These are phyloP conservation scores for Acanthamoeba healyi DNA, from an alignment of 208 protist species.

Conservation along the genomic window DNA sequence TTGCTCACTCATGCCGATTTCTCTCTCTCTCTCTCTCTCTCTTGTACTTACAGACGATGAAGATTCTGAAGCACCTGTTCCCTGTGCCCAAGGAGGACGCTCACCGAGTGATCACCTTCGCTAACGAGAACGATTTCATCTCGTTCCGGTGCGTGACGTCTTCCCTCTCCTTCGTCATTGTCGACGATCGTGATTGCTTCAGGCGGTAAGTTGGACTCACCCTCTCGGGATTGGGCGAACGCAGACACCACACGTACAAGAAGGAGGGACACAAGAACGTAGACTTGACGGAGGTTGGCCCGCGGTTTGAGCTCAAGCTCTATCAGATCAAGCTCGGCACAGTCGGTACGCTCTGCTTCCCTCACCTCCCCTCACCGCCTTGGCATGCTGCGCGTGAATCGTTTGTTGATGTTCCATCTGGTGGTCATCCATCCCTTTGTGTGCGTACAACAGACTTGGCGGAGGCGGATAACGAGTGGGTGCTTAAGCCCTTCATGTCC, in stretches of 20 bases:
- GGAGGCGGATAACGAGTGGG: constrained; percentile 99
- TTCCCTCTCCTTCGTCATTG: background rate
- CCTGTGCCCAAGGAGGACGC: constrained; percentile 97
- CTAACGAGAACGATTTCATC: constrained; percentile 99
- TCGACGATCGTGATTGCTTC: too few relatives aligned
- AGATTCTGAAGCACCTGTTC: constrained; percentile 98
- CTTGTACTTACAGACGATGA: constrained; percentile 76
- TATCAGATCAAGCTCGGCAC: constrained; percentile 97
- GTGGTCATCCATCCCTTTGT: constrained; percentile 61
- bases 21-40: background rate
- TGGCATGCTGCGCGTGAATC: too few relatives aligned
- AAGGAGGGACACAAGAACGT: constrained; percentile 93
- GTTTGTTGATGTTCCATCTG: background rate
- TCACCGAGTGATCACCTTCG: constrained; percentile 97
- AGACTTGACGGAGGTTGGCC: constrained; percentile 97
- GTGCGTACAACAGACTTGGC: constrained; percentile 90
- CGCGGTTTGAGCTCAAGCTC: constrained; percentile 98
- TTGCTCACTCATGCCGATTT: background rate
- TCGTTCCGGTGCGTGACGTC: constrained; percentile 93
- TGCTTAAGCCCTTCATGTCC: constrained; percentile 99
- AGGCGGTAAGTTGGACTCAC: too few relatives aligned
- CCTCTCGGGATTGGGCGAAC: background rate
- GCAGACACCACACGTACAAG: constrained; percentile 96
- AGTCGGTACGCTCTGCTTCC: constrained; percentile 40
- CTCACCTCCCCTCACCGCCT: too few relatives aligned